Conservation (phyloP, 2,329 filamentous ascomycete species). For the Cadophora sp. region DNA sequence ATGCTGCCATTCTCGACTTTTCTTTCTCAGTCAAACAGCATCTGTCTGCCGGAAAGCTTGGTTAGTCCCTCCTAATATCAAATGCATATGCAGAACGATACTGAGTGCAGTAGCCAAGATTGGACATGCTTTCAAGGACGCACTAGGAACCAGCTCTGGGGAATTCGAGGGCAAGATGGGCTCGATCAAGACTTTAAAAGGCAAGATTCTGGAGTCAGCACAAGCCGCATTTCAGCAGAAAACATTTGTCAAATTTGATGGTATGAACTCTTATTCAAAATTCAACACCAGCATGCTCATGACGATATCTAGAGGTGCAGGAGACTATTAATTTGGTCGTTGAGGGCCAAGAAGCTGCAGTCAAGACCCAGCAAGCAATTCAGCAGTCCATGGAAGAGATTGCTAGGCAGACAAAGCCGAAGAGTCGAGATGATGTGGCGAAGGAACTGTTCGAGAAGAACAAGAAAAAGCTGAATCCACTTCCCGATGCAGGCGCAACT, state of each 20-base stretch:
- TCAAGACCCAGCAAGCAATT: constrained; percentile 3
- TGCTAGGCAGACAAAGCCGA: constrained; percentile 6
- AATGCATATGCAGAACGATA: not conserved
- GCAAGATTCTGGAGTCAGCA: constrained; percentile 9
- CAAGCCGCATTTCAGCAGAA: constrained; percentile 14
- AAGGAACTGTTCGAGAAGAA: constrained; percentile 9
- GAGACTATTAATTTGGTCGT: constrained; percentile 10
- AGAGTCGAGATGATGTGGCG: constrained; percentile 5
- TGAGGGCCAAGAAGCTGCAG: constrained; percentile 4
- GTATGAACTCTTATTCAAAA: not conserved
- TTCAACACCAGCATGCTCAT: not conserved
- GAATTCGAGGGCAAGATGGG: constrained; percentile 11
- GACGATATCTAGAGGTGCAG: not conserved
- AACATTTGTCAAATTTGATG: constrained; percentile 14
- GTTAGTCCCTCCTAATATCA: not conserved
- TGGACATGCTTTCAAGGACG: constrained; percentile 15
- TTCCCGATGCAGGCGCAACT: not conserved
- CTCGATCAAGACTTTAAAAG: not conserved
- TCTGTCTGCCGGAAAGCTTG: constrained; percentile 9
- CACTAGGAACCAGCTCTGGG: constrained; percentile 4
- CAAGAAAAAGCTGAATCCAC: constrained; percentile 11
- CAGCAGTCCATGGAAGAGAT: constrained; percentile 13
- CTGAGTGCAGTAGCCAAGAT: constrained; percentile 4
- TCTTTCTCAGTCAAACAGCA: constrained; percentile 12
- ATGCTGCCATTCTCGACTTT: constrained; percentile 10